Evolutionary conservation across 805 yeast species (phyloP), one percentile per base, ranked within the genome.

Genomic region (Ascoidea tarda): DNA sequence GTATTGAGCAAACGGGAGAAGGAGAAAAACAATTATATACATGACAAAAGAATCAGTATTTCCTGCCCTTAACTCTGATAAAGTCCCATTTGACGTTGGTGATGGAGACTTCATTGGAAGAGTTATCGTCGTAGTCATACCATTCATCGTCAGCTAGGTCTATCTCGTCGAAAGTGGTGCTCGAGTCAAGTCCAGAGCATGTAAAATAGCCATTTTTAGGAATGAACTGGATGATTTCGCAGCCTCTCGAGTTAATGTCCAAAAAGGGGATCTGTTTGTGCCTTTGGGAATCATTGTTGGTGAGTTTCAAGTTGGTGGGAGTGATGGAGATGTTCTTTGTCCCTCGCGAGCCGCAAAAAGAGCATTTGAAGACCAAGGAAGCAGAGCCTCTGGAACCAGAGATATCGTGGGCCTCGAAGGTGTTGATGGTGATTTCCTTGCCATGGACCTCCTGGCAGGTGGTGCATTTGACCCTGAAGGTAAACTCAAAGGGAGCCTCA

Each of bases 101-200:
- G 14, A 93, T 76, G 28, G 90, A 79, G 16, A 89, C 96, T 66
- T 91, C 97, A 47, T 71, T 77, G 10, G 79, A 77, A 6, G 84
- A 82, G 58, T 81, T 78, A 53, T 93, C 98, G 64, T 93, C 98
- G 63, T 90, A 93, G 61, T 93, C 99, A 63, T 82, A 93, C 90
- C 96, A 90, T 63, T 93, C 98, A 51, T 78, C 81, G 32, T 87
- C 96, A 45, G 73, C 76, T 33, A 89, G 69, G 53, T 84, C 93
- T 32, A 88, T 76, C 33, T 84, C 87, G 5, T 62, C 62, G 61
- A 85, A 87, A 51, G 63, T 66, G 6, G 84, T 71, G 10, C 68
- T 65, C 2, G 77, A 64, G 12, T 77, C 81, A 5, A 67, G 71
- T 10, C 86, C 85, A 46, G 62, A 68, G 52, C 84, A 81, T 33